Evolutionary conservation across 2,329 filamentous ascomycete genomes (phyloP), one percentile per base, ranked within the genome.

Genomic region (Parastagonospora nodorum): DNA sequence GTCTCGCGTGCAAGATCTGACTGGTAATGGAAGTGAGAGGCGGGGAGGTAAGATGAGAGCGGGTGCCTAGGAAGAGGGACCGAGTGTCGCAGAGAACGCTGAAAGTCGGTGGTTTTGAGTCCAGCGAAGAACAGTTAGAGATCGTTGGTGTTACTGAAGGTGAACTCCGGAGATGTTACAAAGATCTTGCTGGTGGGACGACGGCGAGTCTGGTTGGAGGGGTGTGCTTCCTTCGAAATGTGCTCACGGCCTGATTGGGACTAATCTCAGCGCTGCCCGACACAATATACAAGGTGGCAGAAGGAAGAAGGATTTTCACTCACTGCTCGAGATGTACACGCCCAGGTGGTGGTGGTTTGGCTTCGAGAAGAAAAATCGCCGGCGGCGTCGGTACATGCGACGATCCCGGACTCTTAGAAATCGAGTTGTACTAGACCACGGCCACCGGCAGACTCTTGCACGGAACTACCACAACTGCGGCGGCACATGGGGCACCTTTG

Each of bases 401-500:
- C 36, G 40, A 53, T 46, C 47, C 54, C 28, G 49, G 49, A 51
- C 44, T 60, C 61, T 64, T 63, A 56, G 53, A 58, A 59, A 64
- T 65, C 58, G 39, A 53, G 49, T 37, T 48, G 54, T 57, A 55
- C 59, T 62, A 62, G 59, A 56, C 52, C 42, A 44, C 50, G 37
- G 38, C 28, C 46, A 38, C 33, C 45, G 31, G 29, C 45, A 49
- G 16, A 37, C 36, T 39, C 33, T 35, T 8, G 35, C 15, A 30
- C 28, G n/a, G 42, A 42, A 36, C 50, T 57, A 58, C 55, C 59
- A 55, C 55, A 36, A 44, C 12, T 35, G 29, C 45, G 38, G 27
- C 51, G 35, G 48, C 36, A 38, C 28, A 40, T 38, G 37, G 35
- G 35, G 35, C 51, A 40, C 29, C 46, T 27, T 48, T 36, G 41